These are phyloP conservation scores for Calophaca sinica DNA, from an alignment of 306 rosid genomes.

Conservation along the genomic window DNA sequence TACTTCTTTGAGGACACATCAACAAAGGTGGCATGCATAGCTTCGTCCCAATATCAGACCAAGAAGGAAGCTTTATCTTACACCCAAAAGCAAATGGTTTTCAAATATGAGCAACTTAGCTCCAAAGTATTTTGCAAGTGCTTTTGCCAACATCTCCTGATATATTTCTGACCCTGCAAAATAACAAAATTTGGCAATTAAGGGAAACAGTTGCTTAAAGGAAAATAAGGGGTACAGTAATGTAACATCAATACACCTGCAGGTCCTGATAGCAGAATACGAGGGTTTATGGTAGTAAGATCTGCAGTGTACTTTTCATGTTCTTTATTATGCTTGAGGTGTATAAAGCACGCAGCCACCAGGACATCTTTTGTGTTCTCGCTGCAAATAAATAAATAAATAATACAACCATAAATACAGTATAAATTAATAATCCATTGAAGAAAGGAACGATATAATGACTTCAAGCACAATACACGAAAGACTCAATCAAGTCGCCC, in stretches of 20 bases:
- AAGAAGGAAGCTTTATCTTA: constrained; percentile 68
- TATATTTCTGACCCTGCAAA: constrained; percentile 94
- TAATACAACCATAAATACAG: constrained; percentile 32
- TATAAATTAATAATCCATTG: constrained; percentile 1
- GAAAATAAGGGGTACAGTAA: background rate
- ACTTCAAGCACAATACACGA: constrained; percentile 27
- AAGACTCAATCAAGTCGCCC: constrained; percentile 29
- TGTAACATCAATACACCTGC: constrained; percentile 64
- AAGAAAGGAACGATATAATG: background rate
- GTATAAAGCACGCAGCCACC: constrained; percentile 86
- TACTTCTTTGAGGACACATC: constrained; percentile 16
- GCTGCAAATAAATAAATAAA: constrained; percentile 57
- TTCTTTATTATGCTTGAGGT: constrained; percentile 81
- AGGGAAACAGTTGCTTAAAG: constrained; percentile 24
- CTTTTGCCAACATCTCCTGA: constrained; percentile 96
- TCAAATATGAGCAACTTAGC: constrained; percentile 98
- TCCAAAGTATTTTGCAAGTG: constrained; percentile 88
- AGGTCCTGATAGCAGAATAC: constrained; percentile 95
- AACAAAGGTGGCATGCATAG: constrained; percentile 37
- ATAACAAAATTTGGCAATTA: constrained; percentile 33
- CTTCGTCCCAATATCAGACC: constrained; percentile 78
- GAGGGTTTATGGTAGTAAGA: constrained; percentile 84
- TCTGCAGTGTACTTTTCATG: constrained; percentile 77
- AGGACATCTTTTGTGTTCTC: constrained; percentile 88
- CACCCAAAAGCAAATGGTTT: constrained; percentile 95